A percentile compares a stretch with the other conserved stretches of the same genome.
phyloP scores from a whole-genome alignment of 306 rosid species.

The Crataegus laevigata region DNA sequence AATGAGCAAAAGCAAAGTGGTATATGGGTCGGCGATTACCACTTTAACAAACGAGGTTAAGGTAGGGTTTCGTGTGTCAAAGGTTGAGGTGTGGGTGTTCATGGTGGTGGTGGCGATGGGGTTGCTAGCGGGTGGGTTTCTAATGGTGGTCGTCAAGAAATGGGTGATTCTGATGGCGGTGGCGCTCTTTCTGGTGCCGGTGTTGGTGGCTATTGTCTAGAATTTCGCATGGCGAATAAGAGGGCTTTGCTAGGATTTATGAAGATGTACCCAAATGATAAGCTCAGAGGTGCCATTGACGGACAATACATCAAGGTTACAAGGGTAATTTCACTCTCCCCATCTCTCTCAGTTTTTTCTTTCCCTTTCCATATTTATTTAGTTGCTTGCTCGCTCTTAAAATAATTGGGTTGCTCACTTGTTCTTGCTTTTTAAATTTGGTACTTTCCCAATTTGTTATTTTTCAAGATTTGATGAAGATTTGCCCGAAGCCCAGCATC shows the following conservation, averaged over 20 bases:
- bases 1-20: constrained; percentile 44
- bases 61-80: constrained; percentile 66
- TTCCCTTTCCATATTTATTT: neutral
- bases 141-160: constrained; percentile 87
- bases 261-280: constrained; percentile 68
- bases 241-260: constrained; percentile 69
- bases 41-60: constrained; percentile 52
- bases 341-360: too few species aligned
- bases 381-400: neutral
- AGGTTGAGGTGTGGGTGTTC: constrained; percentile 68
- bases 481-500: too few species aligned
- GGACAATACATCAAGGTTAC: constrained; percentile 96
- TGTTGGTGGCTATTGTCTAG: constrained; percentile 42
- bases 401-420: neutral
- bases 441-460: neutral
- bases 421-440: neutral
- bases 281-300: constrained; percentile 83
- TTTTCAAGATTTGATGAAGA: too few species aligned
- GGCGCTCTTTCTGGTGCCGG: constrained; percentile 46
- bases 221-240: constrained; percentile 56
- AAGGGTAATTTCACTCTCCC: constrained; percentile 54
- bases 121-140: constrained; percentile 70
- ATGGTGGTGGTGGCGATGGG: constrained; percentile 67
- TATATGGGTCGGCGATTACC: constrained; percentile 71
- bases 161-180: constrained; percentile 52